Percentiles rank a stretch among this genome's conserved stretches.
phyloP scores from a whole-genome alignment of 2,329 filamentous ascomycete species.

The Aspergillus bombycis region DNA sequence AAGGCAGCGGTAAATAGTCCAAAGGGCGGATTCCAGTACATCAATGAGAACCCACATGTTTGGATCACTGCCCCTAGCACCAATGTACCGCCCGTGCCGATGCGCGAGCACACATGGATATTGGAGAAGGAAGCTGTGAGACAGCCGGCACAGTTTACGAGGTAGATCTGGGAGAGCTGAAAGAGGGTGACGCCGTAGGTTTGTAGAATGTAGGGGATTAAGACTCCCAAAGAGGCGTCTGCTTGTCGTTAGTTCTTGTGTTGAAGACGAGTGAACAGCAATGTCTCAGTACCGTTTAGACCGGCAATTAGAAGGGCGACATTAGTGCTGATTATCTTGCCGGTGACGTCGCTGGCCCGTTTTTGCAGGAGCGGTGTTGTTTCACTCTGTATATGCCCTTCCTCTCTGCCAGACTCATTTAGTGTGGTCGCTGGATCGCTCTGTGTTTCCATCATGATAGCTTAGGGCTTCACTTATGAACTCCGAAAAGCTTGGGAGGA shows the following conservation, averaged over 20 bases:
- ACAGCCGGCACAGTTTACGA: conserved; percentile 27
- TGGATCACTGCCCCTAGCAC: conserved; percentile 25
- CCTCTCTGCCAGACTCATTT: not conserved
- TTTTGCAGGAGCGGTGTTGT: conserved; percentile 5
- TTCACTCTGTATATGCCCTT: not conserved
- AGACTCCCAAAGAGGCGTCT: conserved; percentile 27
- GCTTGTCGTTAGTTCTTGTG: not conserved
- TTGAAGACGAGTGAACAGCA: too few species aligned
- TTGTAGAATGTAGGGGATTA: conserved; percentile 29
- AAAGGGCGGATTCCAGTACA: conserved; percentile 28
- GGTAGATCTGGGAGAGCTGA: conserved; percentile 27
- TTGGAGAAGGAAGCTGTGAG: conserved; percentile 26
- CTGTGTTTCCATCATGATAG: not conserved
- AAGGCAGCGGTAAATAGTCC: conserved; percentile 25
- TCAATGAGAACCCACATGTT: conserved; percentile 24
- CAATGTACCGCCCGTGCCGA: conserved; percentile 28
- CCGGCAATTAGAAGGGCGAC: conserved; percentile 21
- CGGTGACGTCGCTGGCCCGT: conserved; percentile 21
- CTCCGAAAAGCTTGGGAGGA: not conserved
- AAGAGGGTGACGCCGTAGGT: conserved; percentile 25
- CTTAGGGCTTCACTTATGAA: not conserved
- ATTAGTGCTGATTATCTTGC: conserved; percentile 26
- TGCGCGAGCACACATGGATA: conserved; percentile 27
- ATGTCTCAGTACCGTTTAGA: conserved; percentile 23
- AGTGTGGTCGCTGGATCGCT: not conserved